These are phyloP conservation scores for Canariomyces notabilis DNA, from an alignment of 2,329 filamentous ascomycete genomes.

Conservation along the genomic window DNA sequence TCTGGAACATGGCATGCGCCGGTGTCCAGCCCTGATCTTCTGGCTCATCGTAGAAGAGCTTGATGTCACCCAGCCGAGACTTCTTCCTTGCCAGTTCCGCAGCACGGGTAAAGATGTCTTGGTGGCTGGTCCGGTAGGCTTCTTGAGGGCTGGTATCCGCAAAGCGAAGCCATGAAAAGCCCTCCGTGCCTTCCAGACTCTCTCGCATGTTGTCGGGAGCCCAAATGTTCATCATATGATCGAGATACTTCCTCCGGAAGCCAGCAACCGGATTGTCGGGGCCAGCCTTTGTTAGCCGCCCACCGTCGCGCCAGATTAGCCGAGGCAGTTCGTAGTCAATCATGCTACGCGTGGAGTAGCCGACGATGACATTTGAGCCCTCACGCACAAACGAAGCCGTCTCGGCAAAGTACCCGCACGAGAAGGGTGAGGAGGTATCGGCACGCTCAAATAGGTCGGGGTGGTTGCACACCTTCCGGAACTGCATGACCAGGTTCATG, in stretches of 20 bases:
- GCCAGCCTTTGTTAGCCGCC: constrained; percentile 69
- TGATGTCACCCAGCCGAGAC: constrained; percentile 60
- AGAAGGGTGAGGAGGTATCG: constrained; percentile 81
- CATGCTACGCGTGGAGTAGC: constrained; percentile 79
- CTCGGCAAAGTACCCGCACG: constrained; percentile 83
- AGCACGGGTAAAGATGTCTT: constrained; percentile 69
- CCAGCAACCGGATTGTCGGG: constrained; percentile 70
- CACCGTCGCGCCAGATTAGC: constrained; percentile 75
- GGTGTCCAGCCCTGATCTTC: constrained; percentile 61
- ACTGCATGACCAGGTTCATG: constrained; percentile 99
- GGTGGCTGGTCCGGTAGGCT: constrained; percentile 62
- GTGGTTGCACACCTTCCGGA: constrained; percentile 98
- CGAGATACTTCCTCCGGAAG: constrained; percentile 71
- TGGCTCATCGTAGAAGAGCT: constrained; percentile 64
- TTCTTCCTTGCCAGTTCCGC: constrained; percentile 51
- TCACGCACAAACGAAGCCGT: constrained; percentile 93
- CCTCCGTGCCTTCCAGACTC: constrained; percentile 54
- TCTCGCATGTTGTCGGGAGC: constrained; percentile 69
- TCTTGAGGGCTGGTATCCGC: constrained; percentile 72
- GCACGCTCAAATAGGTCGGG: constrained; percentile 94
- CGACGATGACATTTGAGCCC: constrained; percentile 70
- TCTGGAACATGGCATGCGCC: constrained; percentile 74
- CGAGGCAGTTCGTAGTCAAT: constrained; percentile 82
- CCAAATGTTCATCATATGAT: constrained; percentile 87
- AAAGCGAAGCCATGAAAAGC: constrained; percentile 89